These are phyloP conservation scores for Neonectria sp. DNA, from an alignment of 2,329 filamentous ascomycete species.

Conservation along the genomic window DNA sequence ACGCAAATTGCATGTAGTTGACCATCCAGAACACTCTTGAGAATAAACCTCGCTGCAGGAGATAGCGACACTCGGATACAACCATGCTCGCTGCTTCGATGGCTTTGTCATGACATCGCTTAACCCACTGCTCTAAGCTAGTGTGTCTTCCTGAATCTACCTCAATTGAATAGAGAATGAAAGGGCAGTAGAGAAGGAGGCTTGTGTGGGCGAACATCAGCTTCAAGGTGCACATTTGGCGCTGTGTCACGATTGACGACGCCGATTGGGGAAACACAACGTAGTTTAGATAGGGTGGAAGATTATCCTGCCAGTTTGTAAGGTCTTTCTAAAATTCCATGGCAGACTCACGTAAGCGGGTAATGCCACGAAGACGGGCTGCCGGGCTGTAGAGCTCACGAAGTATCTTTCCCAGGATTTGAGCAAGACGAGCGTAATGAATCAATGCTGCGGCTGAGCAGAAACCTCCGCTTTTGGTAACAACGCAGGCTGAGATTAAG, in stretches of 20 bases:
- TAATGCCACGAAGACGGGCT: conserved; percentile 5
- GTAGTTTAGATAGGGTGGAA: conserved; percentile 12
- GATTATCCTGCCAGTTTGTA: conserved; percentile 1
- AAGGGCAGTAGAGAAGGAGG: conserved; percentile 9
- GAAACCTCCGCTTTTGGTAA: too few relatives aligned
- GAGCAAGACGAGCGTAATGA: too few relatives aligned
- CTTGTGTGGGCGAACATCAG: conserved; percentile 13
- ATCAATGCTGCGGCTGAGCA: too few relatives aligned
- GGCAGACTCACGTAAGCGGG: conserved; percentile 11
- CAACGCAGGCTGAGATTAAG: too few relatives aligned
- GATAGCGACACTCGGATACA: conserved; percentile 7
- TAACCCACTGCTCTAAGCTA: conserved; percentile 12
- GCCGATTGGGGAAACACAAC: conserved; percentile 5
- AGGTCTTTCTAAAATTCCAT: conserved; percentile 13
- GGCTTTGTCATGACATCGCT: conserved; percentile 16
- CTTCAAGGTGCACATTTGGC: conserved; percentile 15
- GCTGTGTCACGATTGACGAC: conserved; percentile 2
- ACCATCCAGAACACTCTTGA: conserved; percentile 18
- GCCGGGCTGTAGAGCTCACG: conserved; percentile 1
- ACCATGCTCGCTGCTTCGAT: conserved; percentile 16
- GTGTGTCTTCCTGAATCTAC: background rate
- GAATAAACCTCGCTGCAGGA: conserved; percentile 10
- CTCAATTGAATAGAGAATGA: conserved; percentile 15
- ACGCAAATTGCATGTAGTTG: conserved; percentile 16
- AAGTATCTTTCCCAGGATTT: conserved; percentile 5